phyloP scores from a whole-genome alignment of 2,329 filamentous ascomycete genomes.

The Simplicillium aogashimaense region DNA sequence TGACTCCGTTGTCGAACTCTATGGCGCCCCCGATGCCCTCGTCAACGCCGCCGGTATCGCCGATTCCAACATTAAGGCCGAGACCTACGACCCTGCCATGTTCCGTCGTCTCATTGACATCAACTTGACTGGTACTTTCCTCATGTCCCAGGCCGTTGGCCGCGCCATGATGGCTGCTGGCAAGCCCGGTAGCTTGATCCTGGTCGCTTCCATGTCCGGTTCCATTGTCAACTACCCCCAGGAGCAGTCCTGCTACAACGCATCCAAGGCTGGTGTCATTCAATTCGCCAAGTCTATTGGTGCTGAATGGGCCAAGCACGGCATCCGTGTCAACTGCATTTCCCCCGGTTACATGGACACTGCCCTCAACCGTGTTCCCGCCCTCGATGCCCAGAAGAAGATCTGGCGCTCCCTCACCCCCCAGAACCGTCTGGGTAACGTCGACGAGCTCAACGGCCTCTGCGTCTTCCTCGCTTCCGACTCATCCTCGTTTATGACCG shows the following conservation, averaged over 20 bases:
- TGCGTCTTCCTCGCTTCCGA: slow-evolving; percentile 69
- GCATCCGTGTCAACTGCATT: slow-evolving; percentile 76
- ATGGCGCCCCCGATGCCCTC: slow-evolving; percentile 63
- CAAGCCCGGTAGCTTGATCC: slow-evolving; percentile 63
- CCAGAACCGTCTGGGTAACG: slow-evolving; percentile 60
- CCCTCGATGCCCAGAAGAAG: slow-evolving; percentile 71
- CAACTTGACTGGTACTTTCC: slow-evolving; percentile 71
- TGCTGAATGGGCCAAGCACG: slow-evolving; percentile 74
- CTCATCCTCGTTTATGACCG: slow-evolving; percentile 67
- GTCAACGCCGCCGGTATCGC: slow-evolving; percentile 74
- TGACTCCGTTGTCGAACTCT: slow-evolving; percentile 52
- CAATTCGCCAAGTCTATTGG: slow-evolving; percentile 73
- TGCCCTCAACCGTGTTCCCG: slow-evolving; percentile 66
- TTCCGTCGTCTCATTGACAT: slow-evolving; percentile 74
- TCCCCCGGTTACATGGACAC: slow-evolving; percentile 84
- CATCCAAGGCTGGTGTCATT: slow-evolving; percentile 71
- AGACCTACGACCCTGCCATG: slow-evolving; percentile 65
- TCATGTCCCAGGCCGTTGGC: slow-evolving; percentile 64
- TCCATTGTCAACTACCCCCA: slow-evolving; percentile 80
- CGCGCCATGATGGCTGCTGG: slow-evolving; percentile 63
- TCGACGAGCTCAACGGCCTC: slow-evolving; percentile 69
- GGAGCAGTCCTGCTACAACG: slow-evolving; percentile 76
- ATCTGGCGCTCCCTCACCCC: slow-evolving; percentile 69
- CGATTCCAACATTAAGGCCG: slow-evolving; percentile 75
- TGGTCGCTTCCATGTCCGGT: slow-evolving; percentile 74